A percentile compares a stretch with the other conserved stretches of the same genome.
Conservation (phyloP, 2,329 filamentous ascomycete species). For the Cadophora sp. region DNA sequence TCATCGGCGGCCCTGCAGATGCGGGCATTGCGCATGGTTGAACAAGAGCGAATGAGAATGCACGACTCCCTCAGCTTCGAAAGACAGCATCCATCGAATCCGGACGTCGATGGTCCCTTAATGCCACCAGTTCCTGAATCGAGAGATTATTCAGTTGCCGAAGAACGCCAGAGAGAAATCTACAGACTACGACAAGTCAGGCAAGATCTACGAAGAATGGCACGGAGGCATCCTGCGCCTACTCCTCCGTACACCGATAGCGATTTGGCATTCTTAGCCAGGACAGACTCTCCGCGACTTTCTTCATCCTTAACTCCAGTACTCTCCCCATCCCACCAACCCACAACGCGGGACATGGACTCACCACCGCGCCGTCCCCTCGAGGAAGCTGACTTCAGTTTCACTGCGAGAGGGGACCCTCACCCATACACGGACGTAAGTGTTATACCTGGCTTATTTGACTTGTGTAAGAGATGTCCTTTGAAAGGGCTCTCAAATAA, state of each 20-base stretch:
- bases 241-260: slow-evolving; percentile 39
- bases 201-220: slow-evolving; percentile 35
- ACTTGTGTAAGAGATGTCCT: neutral
- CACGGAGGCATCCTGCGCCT: slow-evolving; percentile 34
- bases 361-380: slow-evolving; percentile 21
- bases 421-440: slow-evolving; percentile 18
- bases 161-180: slow-evolving; percentile 36
- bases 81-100: slow-evolving; percentile 28
- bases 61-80: slow-evolving; percentile 36
- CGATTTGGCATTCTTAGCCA: slow-evolving; percentile 32
- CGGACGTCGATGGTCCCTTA: slow-evolving; percentile 36
- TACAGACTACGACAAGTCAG: slow-evolving; percentile 32
- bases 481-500: neutral
- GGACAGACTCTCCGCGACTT: slow-evolving; percentile 29
- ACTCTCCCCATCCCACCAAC: slow-evolving; percentile 30
- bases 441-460: neutral
- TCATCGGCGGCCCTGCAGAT: slow-evolving; percentile 22
- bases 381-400: slow-evolving; percentile 26
- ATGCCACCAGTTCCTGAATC: slow-evolving; percentile 44
- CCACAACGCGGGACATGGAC: slow-evolving; percentile 13
- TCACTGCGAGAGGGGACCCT: slow-evolving; percentile 14
- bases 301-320: slow-evolving; percentile 33
- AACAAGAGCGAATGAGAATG: slow-evolving; percentile 35
- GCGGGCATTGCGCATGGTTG: slow-evolving; percentile 30
- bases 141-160: slow-evolving; percentile 36